Base-by-base conservation (phyloP, 1,284 basidiomycete species). In the Schizophyllum amplum region DNA sequence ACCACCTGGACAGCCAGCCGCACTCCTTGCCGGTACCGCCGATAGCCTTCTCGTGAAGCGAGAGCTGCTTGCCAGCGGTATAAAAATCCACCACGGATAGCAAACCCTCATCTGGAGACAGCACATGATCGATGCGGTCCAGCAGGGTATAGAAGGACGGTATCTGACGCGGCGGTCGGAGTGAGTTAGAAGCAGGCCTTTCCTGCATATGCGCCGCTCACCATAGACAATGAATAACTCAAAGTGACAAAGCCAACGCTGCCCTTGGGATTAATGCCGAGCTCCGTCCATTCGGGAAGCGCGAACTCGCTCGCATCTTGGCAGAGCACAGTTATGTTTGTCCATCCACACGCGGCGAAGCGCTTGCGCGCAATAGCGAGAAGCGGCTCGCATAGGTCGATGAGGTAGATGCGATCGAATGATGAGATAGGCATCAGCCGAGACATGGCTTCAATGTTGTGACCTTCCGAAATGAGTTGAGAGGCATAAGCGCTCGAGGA, bases 381-480 rank as follows among this genome's bases (percentile, higher is more conserved):
- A 1, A 91, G 75, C 1, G 89, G 84, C 66, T 88, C 84, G 64
- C 87, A 90, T 6, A 91, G 79, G 64, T 90, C 87, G 64, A 90
- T 75, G 53, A 92, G 75, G 69, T 92, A 92, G 56, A 92, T 75
- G 24, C 84, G 79, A 63, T 89, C 84, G 61, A 89, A 89, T 7
- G 76, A 75, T 0, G 74, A 70, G 56, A 88, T 74, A 6, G 86
- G 81, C 57, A 90, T 78, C 68, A 82, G 82, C 64, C 82, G 79
- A 70, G 89, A 77, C 90, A 91, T 92, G 61, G 85, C 76, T 71
- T 92, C 90, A 62, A 92, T 86, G 69, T 92, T 92, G 76, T 87
- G 86, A 13, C 88, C 84, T 79, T 23, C 47, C 22, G 55, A 57
- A n/a, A 24, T 21, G n/a, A n/a, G n/a, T 46, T 60, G 21, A 56